Conservation (phyloP, 2,329 filamentous ascomycete species). For the Zymoseptoria tritici region DNA sequence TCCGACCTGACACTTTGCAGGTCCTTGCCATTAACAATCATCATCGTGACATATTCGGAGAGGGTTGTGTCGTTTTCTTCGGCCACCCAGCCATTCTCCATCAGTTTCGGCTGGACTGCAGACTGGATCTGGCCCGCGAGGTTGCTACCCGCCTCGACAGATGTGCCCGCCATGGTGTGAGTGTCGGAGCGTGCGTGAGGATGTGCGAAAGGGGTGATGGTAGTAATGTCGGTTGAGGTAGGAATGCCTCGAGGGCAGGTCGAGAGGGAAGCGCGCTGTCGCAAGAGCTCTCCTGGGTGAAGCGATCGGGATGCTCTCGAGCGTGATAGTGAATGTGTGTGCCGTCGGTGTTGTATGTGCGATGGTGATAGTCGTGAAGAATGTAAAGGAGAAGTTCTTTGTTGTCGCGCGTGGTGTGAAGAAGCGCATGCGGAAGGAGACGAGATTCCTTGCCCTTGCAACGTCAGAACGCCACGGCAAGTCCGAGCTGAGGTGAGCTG, state of each 20-base stretch:
- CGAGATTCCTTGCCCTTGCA: background rate
- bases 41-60: conserved; percentile 92
- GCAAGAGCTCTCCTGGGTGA: background rate
- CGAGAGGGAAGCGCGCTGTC: background rate
- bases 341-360: background rate
- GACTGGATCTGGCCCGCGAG: conserved; percentile 75
- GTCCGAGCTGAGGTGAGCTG: background rate
- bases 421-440: background rate
- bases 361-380: background rate
- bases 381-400: background rate
- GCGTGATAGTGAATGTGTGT: background rate
- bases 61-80: conserved; percentile 75
- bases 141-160: conserved; percentile 60
- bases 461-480: background rate
- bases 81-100: conserved; percentile 86
- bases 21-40: conserved; percentile 92
- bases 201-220: background rate
- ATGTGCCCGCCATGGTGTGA: conserved; percentile 62
- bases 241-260: background rate
- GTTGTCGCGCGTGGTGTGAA: conserved; percentile 2
- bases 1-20: conserved; percentile 84
- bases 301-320: background rate
- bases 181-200: background rate
- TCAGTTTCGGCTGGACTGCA: conserved; percentile 81
- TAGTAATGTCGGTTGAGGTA: background rate